A percentile compares a stretch with the other conserved stretches of the same genome.
phyloP scores from a whole-genome alignment of 2,329 filamentous ascomycete genomes.

The Penicillium sp. region DNA sequence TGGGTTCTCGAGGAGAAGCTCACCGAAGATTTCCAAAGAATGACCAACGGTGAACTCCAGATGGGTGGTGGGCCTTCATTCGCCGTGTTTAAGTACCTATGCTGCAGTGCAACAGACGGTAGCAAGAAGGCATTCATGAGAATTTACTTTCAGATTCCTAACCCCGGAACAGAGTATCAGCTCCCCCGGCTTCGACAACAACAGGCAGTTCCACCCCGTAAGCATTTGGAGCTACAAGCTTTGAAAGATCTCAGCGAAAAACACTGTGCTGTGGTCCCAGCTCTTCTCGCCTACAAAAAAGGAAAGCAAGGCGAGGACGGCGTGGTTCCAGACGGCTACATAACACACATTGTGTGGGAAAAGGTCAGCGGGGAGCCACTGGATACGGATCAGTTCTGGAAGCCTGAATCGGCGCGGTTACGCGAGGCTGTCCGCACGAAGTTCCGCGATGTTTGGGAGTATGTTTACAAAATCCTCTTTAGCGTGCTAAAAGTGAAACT shows the following conservation, averaged over 20 bases:
- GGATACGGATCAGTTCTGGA: background rate
- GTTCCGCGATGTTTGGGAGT: background rate
- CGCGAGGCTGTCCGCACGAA: background rate
- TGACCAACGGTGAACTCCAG: background rate
- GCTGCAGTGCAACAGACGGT: background rate
- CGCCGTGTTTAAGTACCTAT: background rate
- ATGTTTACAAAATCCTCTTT: background rate
- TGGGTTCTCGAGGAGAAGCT: constrained; percentile 3
- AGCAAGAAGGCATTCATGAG: background rate
- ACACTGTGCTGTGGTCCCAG: background rate
- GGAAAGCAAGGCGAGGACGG: background rate
- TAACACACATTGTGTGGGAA: background rate
- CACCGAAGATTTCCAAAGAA: background rate
- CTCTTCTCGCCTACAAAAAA: background rate
- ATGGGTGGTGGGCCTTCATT: background rate
- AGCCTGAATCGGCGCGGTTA: background rate
- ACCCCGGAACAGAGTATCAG: background rate
- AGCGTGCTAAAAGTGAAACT: background rate
- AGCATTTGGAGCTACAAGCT: background rate
- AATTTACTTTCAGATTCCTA: background rate
- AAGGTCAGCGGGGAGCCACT: background rate
- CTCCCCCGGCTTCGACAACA: background rate
- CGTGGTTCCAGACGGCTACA: background rate
- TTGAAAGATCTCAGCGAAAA: background rate
- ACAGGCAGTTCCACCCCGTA: background rate